Percentiles rank a stretch among this genome's conserved stretches.
Evolutionary conservation across 2,329 filamentous ascomycete species (phyloP).

Genomic region (Pseudogymnoascus sp.): DNA sequence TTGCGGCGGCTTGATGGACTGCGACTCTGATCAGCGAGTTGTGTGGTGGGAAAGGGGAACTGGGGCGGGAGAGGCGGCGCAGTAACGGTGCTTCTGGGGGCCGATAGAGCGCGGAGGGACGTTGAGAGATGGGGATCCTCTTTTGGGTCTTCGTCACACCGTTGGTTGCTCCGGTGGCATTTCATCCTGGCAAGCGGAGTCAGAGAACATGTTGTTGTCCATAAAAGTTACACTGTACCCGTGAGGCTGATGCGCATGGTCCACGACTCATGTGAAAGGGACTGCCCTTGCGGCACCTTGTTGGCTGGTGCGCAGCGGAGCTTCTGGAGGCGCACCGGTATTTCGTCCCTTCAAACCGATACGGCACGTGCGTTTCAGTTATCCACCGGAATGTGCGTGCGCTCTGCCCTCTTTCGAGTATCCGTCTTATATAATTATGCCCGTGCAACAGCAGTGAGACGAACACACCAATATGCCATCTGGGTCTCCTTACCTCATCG

Average conservation of each 20-base stretch:
- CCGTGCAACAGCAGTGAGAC: not conserved
- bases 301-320: conserved; percentile 3
- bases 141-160: not conserved
- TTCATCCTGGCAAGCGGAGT: not conserved
- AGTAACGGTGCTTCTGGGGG: not conserved
- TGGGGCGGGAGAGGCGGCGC: not conserved
- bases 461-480: not conserved
- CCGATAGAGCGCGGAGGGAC: not conserved
- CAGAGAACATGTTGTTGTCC: not conserved
- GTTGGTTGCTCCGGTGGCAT: not conserved
- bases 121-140: not conserved
- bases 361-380: not conserved
- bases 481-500: not conserved
- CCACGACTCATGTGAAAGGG: not conserved
- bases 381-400: not conserved
- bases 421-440: not conserved
- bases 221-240: not conserved
- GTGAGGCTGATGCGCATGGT: not conserved
- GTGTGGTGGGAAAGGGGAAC: not conserved
- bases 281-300: not conserved
- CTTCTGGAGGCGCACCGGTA: not conserved
- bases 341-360: conserved; percentile 3
- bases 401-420: not conserved
- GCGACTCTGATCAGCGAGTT: not conserved
- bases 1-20: not conserved